Evolutionary conservation across 345 rosid species (phyloP), one percentile per base, ranked within the genome.

Genomic region (Populus tremula): DNA sequence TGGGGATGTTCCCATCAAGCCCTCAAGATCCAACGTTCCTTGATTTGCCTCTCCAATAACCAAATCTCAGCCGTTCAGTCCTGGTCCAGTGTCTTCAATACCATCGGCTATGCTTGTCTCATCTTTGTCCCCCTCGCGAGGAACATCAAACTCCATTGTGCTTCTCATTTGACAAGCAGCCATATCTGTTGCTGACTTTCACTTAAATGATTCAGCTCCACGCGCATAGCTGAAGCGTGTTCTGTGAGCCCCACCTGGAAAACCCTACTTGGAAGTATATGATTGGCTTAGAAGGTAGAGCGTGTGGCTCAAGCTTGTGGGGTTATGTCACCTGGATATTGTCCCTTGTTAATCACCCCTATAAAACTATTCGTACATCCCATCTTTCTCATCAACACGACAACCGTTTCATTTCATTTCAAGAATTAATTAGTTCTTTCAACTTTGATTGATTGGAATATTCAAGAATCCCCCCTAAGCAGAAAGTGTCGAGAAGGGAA

Each of bases 71-170:
- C 90, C 85, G 83, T 84, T 67, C 56, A 67, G n/a, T 23, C 75
- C 75, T 20, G 81, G 79, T 73, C 89, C 91, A 75, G 78, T 70
- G 66, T 49, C 25, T 78, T 84, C 80, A 84, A 80, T 75, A 45
- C 72, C 79, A 9, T 73, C 33, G 85, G 81, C 74, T 71, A 69
- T 79, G 75, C 18, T 39, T 90, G 91, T 90, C 87, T 77, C 87
- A 21, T n/a, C 79, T 5, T 36, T 88, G 93, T 84, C 85, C 80
- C 89, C 87, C 72, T 54, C 36, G 12, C 21, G 1, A 0, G n/a
- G 18, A n/a, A 71, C 87, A 84, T 74, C 87, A 45, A 67, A 64
- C 84, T 67, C 80, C 64, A 67, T 81, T 76, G 78, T 86, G 93
- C 81, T 78, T 82, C 85, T 81, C 84, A 29, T 50, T 35, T 73